Conservation (phyloP, 1,284 basidiomycete genomes). For the Tilletia setariae region DNA sequence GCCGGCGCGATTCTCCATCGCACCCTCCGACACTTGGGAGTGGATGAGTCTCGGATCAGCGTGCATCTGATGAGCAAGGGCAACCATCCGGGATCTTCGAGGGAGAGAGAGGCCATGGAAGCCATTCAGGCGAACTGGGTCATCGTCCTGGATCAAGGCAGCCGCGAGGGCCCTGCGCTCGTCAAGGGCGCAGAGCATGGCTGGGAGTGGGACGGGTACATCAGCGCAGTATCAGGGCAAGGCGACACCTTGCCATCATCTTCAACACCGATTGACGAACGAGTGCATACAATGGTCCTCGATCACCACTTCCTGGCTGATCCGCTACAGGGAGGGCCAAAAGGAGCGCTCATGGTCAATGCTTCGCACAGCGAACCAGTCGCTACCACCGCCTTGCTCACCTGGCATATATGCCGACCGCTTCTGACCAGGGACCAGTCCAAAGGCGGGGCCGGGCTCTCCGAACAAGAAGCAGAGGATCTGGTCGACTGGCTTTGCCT, state of each 20-base stretch:
- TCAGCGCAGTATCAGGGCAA: neutral
- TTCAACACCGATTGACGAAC: neutral
- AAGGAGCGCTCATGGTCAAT: conserved; percentile 38
- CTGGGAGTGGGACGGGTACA: conserved; percentile 20
- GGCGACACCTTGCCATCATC: neutral
- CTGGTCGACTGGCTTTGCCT: conserved; percentile 37
- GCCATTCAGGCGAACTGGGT: conserved; percentile 30
- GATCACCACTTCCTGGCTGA: conserved; percentile 36
- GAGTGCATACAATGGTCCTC: conserved; percentile 31
- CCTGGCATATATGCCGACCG: conserved; percentile 36
- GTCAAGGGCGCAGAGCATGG: conserved; percentile 33
- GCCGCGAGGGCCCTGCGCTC: conserved; percentile 31
- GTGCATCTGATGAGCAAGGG: conserved; percentile 40
- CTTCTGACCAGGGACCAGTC: conserved; percentile 5
- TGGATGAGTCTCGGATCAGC: conserved; percentile 25
- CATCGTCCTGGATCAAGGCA: conserved; percentile 42
- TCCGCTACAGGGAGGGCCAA: conserved; percentile 23
- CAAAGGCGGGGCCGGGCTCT: neutral
- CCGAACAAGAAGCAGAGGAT: conserved; percentile 19
- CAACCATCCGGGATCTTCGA: conserved; percentile 23
- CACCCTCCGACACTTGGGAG: conserved; percentile 27
- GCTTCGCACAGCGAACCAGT: conserved; percentile 35
- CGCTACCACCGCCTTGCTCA: conserved; percentile 32
- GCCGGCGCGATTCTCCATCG: conserved; percentile 37
- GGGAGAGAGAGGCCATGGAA: conserved; percentile 27